Evolutionary conservation across 192 early-diverging fungal genomes (phyloP).

Genomic region (Backusella morwellensis): DNA sequence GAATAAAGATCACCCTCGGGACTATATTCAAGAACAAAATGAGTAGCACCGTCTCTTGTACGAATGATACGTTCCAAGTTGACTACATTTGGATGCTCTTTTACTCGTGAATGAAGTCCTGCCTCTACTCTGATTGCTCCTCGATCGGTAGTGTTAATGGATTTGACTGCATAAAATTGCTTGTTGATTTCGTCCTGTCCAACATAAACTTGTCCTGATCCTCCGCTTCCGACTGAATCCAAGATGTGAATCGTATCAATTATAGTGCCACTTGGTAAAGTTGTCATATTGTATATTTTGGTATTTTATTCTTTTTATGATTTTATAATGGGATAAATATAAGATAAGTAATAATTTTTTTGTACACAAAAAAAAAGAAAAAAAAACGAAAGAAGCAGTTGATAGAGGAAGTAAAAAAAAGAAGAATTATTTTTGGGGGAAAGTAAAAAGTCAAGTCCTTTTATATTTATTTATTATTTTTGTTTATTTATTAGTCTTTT

Average conservation of each 20-base stretch:
- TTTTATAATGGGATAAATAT: neutral
- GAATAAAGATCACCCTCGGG: constrained; percentile 95
- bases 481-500: neutral
- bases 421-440: neutral
- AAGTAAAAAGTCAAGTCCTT: neutral
- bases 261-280: constrained; percentile 15
- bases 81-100: constrained; percentile 65
- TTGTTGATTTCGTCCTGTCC: constrained; percentile 42
- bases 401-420: neutral
- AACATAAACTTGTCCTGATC: constrained; percentile 73
- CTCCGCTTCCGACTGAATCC: constrained; percentile 64
- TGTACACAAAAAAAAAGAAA: neutral
- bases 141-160: constrained; percentile 8
- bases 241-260: constrained; percentile 43
- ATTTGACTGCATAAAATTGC: neutral
- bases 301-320: neutral
- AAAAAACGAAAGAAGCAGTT: neutral
- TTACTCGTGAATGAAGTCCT: constrained; percentile 59
- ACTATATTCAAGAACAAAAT: constrained; percentile 75
- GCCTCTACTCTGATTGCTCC: constrained; percentile 61
- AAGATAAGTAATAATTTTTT: neutral
- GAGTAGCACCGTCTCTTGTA: constrained; percentile 52
- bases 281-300: no score
- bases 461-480: neutral
- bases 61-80: constrained; percentile 65